Evolutionary conservation across 2,329 filamentous ascomycete species (phyloP).

Genomic region (Clarireedia sp.): DNA sequence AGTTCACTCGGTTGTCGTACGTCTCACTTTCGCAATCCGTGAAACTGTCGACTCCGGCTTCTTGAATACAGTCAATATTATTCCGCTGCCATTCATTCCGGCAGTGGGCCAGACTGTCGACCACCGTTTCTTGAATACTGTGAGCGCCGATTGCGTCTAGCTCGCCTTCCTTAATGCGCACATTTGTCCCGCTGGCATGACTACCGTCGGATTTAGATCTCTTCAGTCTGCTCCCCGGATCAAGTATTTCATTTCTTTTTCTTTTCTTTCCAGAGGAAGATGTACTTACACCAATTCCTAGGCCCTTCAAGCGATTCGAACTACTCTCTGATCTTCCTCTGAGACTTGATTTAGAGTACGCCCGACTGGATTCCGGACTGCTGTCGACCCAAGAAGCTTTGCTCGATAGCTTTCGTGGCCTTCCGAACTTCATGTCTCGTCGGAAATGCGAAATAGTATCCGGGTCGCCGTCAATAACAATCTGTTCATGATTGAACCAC

Average conservation of each 20-base stretch:
- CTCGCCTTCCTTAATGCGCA: conserved; percentile 13
- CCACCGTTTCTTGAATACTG: conserved; percentile 21
- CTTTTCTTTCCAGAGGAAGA: neutral
- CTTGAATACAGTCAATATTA: conserved; percentile 4
- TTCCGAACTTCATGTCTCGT: conserved; percentile 21
- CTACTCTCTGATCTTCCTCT: conserved; percentile 11
- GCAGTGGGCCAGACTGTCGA: conserved; percentile 18
- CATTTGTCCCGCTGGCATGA: conserved; percentile 12
- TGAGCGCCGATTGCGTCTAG: conserved; percentile 14
- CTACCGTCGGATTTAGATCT: conserved; percentile 17
- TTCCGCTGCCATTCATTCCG: conserved; percentile 14
- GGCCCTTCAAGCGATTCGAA: conserved; percentile 12
- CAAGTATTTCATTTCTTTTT: conserved; percentile 18
- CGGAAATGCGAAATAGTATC: conserved; percentile 24
- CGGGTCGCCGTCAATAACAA: conserved; percentile 18
- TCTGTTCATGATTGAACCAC: conserved; percentile 23
- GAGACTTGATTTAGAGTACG: conserved; percentile 16
- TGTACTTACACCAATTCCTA: conserved; percentile 6
- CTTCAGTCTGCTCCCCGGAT: conserved; percentile 13
- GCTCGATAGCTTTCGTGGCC: conserved; percentile 14
- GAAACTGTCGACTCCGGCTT: conserved; percentile 12
- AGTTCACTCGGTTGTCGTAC: conserved; percentile 27
- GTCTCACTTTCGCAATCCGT: conserved; percentile 9
- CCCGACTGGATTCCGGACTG: conserved; percentile 15
- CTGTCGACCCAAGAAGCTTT: conserved; percentile 19